phyloP scores from a whole-genome alignment of 768 basidiomycete species.

The Lyophyllum semitale region DNA sequence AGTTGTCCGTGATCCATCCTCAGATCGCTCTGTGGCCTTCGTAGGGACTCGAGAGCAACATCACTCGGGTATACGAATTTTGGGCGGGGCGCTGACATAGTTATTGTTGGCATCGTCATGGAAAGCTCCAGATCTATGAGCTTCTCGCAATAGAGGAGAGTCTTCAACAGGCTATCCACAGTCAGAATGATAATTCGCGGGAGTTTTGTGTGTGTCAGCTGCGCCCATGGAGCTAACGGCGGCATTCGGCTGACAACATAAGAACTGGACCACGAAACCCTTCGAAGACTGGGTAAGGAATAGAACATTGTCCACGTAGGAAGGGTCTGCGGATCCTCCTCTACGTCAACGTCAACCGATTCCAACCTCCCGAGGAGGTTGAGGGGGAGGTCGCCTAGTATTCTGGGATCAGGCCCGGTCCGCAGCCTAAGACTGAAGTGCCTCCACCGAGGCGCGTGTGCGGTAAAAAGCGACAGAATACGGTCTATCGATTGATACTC shows the following conservation, averaged over 20 bases:
- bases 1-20: background rate
- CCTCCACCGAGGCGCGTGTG: background rate
- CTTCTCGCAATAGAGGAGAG: conserved; percentile 2
- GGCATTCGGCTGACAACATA: background rate
- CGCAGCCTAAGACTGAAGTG: background rate
- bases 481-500: background rate
- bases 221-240: background rate
- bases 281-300: background rate
- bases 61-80: background rate
- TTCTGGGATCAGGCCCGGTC: too few relatives aligned
- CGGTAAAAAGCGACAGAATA: background rate
- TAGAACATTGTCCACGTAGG: too few relatives aligned
- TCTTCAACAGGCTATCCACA: background rate
- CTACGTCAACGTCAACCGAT: conserved; percentile 2
- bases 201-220: conserved; percentile 8
- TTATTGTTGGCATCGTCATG: conserved; percentile 2
- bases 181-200: background rate
- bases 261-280: background rate
- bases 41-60: background rate
- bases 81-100: background rate
- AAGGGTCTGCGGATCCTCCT: too few relatives aligned
- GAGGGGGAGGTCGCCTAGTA: background rate
- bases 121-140: conserved; percentile 6
- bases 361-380: background rate
- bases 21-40: background rate